Evolutionary conservation across 306 rosid genomes (phyloP), one percentile per base, ranked within the genome.

Genomic region (Prunus dulcis): DNA sequence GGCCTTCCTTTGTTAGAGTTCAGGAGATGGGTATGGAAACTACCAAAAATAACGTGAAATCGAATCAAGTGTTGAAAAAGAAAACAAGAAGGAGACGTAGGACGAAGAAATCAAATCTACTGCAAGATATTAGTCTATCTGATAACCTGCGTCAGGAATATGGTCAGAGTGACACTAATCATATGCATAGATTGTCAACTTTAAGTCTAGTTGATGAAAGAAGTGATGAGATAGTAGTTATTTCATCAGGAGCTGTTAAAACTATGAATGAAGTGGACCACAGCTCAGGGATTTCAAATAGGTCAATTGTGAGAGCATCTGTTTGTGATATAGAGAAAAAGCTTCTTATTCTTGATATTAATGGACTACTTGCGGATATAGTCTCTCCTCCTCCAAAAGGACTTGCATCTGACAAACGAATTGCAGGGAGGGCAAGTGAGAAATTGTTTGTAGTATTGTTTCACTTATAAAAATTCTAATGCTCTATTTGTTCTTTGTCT

Each of bases 311-410:
- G 19, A 84, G 81, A 78, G 47, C 58, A 49, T 80, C 81, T 2
- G 12, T 47, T 45, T 23, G 27, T 51, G 56, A 62, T 46, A 73
- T 70, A 76, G 89, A 83, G 91, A 87, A 89, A 63, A 91, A 85
- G 73, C 97, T 94, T 84, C 87, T 94, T 25, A 72, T 94, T 85
- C 97, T 94, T 80, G 98, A 94, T 67, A 8, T 94, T 55, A 94
- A 91, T 76, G 97, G 98, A 69, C 73, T 94, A 77, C 91, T 94
- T 67, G 96, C 76, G 2, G 96, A 94, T 80, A 67, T 94, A 45
- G 93, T 91, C 78, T 68, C 69, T 11, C 80, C 90, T 28, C 89
- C 84, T 63, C 96, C 94, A 23, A 86, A 77, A 85, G 73, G 67
- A 4, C 52, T 58, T 56, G 76, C 82, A 82, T 67, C 95, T 64